Conservation (phyloP, 805 yeast species). For the Huiozyma naganishii region DNA sequence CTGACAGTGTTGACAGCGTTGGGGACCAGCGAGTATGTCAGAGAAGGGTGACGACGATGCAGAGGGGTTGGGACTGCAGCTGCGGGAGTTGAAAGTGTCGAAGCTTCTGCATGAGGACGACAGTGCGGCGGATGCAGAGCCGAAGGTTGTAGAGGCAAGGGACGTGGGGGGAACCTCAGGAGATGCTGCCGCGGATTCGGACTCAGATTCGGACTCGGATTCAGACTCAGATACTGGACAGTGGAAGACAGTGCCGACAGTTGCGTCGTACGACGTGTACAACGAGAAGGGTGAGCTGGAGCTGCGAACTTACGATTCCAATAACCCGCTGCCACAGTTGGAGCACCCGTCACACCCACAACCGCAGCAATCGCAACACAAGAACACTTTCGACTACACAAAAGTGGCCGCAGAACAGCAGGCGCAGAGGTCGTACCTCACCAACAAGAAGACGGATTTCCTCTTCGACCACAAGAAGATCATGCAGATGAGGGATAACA, state of each 20-base stretch:
- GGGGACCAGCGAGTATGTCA: too few relatives aligned
- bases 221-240: conserved; percentile 30
- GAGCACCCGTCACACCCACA: background rate
- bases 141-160: background rate
- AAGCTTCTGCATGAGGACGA: conserved; percentile 2
- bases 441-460: conserved; percentile 47
- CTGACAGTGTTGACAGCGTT: too few relatives aligned
- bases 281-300: conserved; percentile 67
- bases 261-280: conserved; percentile 66
- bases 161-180: background rate
- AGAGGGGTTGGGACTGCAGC: conserved; percentile 19
- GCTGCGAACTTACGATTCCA: conserved; percentile 24
- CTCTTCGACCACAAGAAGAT: conserved; percentile 34
- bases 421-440: conserved; percentile 52
- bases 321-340: background rate
- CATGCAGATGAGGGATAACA: conserved; percentile 10
- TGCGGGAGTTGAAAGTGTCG: conserved; percentile 20
- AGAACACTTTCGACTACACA: conserved; percentile 52
- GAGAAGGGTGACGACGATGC: conserved; percentile 4
- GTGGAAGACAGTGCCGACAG: conserved; percentile 85
- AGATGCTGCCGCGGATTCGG: background rate
- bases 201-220: conserved; percentile 8
- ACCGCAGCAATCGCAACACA: background rate
- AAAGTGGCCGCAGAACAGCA: conserved; percentile 83
- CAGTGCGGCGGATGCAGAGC: background rate